Percentiles rank a stretch among this genome's conserved stretches.
Conservation (phyloP, 2,329 filamentous ascomycete species). For the Xylariaceae sp. region DNA sequence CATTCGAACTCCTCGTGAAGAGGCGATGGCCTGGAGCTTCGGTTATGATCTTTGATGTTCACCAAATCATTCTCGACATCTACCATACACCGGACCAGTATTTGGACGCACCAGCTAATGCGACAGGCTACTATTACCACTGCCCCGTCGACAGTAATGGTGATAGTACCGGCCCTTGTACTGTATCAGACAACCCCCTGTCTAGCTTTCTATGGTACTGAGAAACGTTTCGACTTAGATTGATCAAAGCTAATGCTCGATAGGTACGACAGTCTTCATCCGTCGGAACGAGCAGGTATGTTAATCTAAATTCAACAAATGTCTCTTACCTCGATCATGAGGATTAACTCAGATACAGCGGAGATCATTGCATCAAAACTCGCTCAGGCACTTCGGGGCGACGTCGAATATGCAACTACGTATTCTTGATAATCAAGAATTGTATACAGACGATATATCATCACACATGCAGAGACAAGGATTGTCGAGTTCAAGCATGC, state of each 20-base stretch:
- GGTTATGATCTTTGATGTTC: conserved; percentile 66
- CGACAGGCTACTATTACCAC: conserved; percentile 54
- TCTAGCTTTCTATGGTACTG: conserved; percentile 66
- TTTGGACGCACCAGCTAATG: conserved; percentile 62
- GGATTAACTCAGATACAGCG: conserved; percentile 23
- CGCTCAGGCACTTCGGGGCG: conserved; percentile 26
- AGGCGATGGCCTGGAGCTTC: conserved; percentile 56
- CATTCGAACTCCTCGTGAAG: conserved; percentile 43
- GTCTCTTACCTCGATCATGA: not conserved
- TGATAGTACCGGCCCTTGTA: conserved; percentile 31
- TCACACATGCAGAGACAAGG: not conserved
- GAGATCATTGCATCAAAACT: conserved; percentile 42
- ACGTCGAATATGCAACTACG: conserved; percentile 16
- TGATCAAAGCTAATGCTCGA: conserved; percentile 1
- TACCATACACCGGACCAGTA: conserved; percentile 59
- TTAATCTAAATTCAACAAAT: conserved; percentile 31
- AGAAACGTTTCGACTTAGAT: not conserved
- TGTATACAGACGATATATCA: not conserved
- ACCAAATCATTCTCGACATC: conserved; percentile 64
- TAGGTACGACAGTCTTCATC: conserved; percentile 69
- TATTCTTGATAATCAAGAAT: conserved; percentile 2
- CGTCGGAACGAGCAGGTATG: conserved; percentile 59
- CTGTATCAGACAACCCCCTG: conserved; percentile 37
- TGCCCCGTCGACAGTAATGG: conserved; percentile 39
- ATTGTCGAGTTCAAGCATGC: no score